phyloP scores from a whole-genome alignment of 257 asterid genomes.

The Asclepias syriaca region DNA sequence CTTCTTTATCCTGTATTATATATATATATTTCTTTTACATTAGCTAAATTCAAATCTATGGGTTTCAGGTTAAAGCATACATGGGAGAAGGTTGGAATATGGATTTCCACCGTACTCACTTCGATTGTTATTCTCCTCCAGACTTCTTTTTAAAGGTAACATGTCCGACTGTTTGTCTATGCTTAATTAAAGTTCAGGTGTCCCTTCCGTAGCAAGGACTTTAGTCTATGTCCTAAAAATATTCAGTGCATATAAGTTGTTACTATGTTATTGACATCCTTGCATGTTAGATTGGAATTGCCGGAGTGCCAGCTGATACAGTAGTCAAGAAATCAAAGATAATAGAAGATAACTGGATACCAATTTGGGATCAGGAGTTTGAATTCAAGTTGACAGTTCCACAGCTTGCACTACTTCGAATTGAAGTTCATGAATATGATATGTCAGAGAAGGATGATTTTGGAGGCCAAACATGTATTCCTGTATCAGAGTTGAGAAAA shows the following conservation, averaged over 20 bases:
- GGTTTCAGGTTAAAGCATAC: conserved; percentile 52
- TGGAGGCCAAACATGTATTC: conserved; percentile 86
- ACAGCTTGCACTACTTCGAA: conserved; percentile 64
- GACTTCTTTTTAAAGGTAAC: conserved; percentile 78
- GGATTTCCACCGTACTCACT: conserved; percentile 65
- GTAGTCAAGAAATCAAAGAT: conserved; percentile 39
- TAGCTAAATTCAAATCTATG: background rate
- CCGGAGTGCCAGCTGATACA: conserved; percentile 64
- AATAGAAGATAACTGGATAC: conserved; percentile 70
- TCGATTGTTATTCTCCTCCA: conserved; percentile 71
- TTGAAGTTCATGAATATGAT: conserved; percentile 82
- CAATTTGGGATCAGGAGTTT: conserved; percentile 70
- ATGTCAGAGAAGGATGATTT: conserved; percentile 70
- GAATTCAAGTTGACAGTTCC: conserved; percentile 58
- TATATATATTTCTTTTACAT: background rate
- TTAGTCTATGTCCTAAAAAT: no score
- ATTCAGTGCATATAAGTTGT: background rate
- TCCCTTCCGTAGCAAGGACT: background rate
- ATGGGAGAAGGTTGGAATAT: conserved; percentile 80
- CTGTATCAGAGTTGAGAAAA: conserved; percentile 60
- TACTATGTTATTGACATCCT: background rate
- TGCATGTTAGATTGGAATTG: conserved; percentile 57
- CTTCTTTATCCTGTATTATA: background rate
- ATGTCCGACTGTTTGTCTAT: background rate
- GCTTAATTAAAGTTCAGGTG: no score